These are phyloP conservation scores for Xylaria sp. DNA, from an alignment of 2,329 filamentous ascomycete genomes.

Conservation along the genomic window DNA sequence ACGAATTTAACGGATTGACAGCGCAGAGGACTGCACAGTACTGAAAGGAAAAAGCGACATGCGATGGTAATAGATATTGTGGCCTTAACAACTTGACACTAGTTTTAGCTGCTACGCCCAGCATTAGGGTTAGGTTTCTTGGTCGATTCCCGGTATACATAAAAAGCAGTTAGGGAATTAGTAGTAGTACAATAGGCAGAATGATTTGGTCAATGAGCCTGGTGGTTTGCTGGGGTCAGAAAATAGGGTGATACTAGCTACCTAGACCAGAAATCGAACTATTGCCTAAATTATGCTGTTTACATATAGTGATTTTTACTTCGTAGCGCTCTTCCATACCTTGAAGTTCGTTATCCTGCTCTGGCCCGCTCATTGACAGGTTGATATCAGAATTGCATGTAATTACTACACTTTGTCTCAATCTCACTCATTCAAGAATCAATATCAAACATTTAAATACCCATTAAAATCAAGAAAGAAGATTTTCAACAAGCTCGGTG, in stretches of 20 bases:
- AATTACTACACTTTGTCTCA: no score
- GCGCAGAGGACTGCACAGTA: conserved; percentile 10
- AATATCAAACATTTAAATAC: no score
- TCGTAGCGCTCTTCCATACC: not conserved
- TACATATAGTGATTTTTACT: not conserved
- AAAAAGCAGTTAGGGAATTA: conserved; percentile 10
- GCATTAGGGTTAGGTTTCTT: conserved; percentile 3
- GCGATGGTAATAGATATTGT: conserved; percentile 41
- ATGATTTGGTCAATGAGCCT: conserved; percentile 8
- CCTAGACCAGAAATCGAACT: conserved; percentile 9
- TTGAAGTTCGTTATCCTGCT: no score
- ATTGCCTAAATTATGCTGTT: not conserved
- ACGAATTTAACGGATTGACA: conserved; percentile 24
- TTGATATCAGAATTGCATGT: no score
- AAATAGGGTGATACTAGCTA: not conserved
- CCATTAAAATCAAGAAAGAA: no score
- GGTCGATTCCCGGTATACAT: conserved; percentile 12
- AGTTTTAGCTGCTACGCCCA: not conserved
- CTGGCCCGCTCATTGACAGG: no score
- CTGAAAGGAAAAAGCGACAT: conserved; percentile 20
- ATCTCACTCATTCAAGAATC: no score
- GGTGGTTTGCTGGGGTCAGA: not conserved
- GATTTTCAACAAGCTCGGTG: no score
- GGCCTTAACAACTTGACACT: not conserved
- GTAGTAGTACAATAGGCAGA: not conserved